A percentile compares a stretch with the other conserved stretches of the same genome.
Evolutionary conservation across 768 basidiomycete genomes (phyloP).

Genomic region (Podaxis sp.): DNA sequence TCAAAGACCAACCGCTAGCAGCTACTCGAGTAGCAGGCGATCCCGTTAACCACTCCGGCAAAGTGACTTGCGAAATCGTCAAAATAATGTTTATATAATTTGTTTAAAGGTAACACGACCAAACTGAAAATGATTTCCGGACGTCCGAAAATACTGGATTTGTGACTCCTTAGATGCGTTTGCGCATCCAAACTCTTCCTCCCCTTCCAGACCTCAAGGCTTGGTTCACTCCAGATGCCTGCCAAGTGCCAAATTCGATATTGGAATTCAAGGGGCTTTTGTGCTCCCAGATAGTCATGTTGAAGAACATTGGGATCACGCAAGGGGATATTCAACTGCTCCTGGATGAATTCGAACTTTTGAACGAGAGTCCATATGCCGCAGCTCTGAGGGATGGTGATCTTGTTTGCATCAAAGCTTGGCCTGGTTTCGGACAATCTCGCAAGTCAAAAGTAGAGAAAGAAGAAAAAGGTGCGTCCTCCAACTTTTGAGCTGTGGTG

Average conservation of each 20-base stretch:
- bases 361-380: conserved; percentile 36
- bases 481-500: background rate
- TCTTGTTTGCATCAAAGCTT: conserved; percentile 36
- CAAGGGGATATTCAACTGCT: conserved; percentile 29
- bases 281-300: conserved; percentile 31
- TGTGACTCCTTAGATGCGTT: conserved; percentile 37
- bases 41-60: conserved; percentile 95
- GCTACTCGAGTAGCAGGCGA: conserved; percentile 57
- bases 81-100: background rate
- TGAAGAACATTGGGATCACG: conserved; percentile 26
- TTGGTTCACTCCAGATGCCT: conserved; percentile 47
- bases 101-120: background rate
- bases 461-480: background rate
- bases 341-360: conserved; percentile 49
- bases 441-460: conserved; percentile 6
- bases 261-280: conserved; percentile 39
- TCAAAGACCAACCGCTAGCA: conserved; percentile 29
- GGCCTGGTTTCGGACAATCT: conserved; percentile 2
- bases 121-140: background rate
- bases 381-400: conserved; percentile 50
- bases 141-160: background rate
- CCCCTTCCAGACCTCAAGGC: conserved; percentile 51
- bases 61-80: conserved; percentile 53
- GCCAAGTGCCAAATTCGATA: conserved; percentile 17
- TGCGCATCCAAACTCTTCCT: conserved; percentile 46